phyloP scores from a whole-genome alignment of 345 rosid genomes.

The Sapria himalayana region DNA sequence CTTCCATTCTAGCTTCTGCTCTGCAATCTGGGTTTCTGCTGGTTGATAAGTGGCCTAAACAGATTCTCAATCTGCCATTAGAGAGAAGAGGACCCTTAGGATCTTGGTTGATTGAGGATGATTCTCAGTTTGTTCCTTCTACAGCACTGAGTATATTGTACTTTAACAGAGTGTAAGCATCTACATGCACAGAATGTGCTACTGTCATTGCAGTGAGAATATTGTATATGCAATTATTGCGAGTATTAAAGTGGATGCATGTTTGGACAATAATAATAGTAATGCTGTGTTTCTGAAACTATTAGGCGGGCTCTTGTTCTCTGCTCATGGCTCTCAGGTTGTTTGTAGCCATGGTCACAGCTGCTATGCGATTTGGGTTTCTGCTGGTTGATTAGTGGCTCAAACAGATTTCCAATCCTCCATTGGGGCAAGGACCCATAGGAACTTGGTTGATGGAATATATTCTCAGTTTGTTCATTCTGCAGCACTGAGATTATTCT shows the following conservation, averaged over 20 bases:
- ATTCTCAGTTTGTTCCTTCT: constrained; percentile 23
- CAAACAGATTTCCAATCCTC: constrained; percentile 9
- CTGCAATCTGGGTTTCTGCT: constrained; percentile 40
- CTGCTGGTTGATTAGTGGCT: constrained; percentile 53
- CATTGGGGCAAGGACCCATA: constrained; percentile 19
- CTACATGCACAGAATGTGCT: no score
- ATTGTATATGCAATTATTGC: no score
- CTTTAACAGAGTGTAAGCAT: constrained; percentile 24
- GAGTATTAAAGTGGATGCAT: no score
- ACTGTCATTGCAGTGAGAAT: no score
- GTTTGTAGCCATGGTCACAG: constrained; percentile 33
- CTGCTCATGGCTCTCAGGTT: no score
- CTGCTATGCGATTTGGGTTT: constrained; percentile 50
- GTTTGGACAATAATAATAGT: no score
- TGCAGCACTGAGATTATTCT: constrained; percentile 46
- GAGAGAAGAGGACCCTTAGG: constrained; percentile 22
- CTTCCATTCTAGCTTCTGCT: constrained; percentile 42
- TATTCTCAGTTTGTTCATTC: constrained; percentile 20
- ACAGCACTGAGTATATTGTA: constrained; percentile 57
- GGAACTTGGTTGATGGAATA: constrained; percentile 34
- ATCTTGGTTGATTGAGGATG: constrained; percentile 32
- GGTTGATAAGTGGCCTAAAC: constrained; percentile 43
- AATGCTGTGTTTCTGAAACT: no score
- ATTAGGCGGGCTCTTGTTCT: no score
- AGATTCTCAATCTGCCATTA: constrained; percentile 10